phyloP scores from a whole-genome alignment of 768 basidiomycete genomes.

The Phaeotremella fagi region DNA sequence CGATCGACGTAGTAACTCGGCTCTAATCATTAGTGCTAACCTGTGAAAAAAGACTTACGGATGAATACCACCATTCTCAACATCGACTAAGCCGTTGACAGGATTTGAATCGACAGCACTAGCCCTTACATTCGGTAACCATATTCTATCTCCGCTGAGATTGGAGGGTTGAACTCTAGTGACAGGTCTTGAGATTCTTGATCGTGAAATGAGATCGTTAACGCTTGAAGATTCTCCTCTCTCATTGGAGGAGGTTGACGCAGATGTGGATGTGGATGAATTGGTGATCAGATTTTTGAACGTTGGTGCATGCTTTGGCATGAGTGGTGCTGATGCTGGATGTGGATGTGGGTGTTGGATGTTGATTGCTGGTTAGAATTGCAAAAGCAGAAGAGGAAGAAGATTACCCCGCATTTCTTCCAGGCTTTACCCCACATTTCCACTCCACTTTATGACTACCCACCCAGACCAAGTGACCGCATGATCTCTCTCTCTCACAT shows the following conservation, averaged over 20 bases:
- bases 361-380: neutral
- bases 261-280: conserved; percentile 2
- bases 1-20: conserved; percentile 22
- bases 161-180: conserved; percentile 4
- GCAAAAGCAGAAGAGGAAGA: no score
- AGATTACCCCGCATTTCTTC: conserved; percentile 8
- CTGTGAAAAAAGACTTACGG: conserved; percentile 21
- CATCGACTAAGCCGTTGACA: conserved; percentile 11
- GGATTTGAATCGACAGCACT: no score
- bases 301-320: conserved; percentile 39
- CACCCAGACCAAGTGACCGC: neutral
- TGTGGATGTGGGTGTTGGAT: neutral
- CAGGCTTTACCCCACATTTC: neutral
- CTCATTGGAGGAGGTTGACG: neutral
- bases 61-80: conserved; percentile 21
- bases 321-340: no score
- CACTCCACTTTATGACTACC: neutral
- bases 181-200: conserved; percentile 4
- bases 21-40: conserved; percentile 7
- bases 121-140: conserved; percentile 4
- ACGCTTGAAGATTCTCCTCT: conserved; percentile 16
- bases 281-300: conserved; percentile 36
- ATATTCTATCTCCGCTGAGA: conserved; percentile 7
- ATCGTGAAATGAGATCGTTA: conserved; percentile 23
- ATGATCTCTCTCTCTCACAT: no score